Conservation (phyloP, 1,139 yeast genomes). For the Taphrina sp. region DNA sequence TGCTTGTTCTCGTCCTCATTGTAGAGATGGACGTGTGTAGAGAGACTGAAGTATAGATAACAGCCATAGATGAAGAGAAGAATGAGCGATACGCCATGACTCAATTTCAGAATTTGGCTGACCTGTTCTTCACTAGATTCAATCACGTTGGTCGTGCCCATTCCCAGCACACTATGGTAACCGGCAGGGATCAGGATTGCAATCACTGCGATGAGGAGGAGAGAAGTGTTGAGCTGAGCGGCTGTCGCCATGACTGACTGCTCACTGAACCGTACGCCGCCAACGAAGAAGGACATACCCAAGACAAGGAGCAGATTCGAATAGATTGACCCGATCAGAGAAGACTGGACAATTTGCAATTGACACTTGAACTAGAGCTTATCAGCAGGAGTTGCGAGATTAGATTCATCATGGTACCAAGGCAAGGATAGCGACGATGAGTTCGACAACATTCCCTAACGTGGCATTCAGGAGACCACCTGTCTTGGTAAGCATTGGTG, state of each 20-base stretch:
- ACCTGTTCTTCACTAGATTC: conserved; percentile 41
- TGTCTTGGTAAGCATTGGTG: background rate
- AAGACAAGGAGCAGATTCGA: conserved; percentile 83
- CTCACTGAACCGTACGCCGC: conserved; percentile 81
- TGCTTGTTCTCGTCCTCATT: conserved; percentile 37
- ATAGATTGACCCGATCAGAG: conserved; percentile 91
- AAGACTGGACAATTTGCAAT: conserved; percentile 87
- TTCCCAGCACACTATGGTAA: conserved; percentile 52
- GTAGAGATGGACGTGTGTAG: conserved; percentile 67
- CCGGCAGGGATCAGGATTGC: conserved; percentile 94
- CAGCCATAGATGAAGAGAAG: conserved; percentile 71
- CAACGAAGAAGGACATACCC: conserved; percentile 91
- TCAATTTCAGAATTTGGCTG: conserved; percentile 64
- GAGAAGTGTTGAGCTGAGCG: conserved; percentile 94
- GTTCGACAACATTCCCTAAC: conserved; percentile 90
- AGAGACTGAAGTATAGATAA: conserved; percentile 81
- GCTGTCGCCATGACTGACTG: conserved; percentile 93
- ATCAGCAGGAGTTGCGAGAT: background rate
- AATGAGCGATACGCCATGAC: conserved; percentile 56
- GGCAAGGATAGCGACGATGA: conserved; percentile 90
- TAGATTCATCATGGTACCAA: conserved; percentile 51
- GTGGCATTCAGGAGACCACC: conserved; percentile 43
- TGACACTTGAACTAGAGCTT: conserved; percentile 53
- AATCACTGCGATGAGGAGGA: conserved; percentile 86
- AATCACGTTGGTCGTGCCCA: conserved; percentile 60